Evolutionary conservation across 192 early-diverging fungal species (phyloP).

Genomic region (Rhizophagus sp.): DNA sequence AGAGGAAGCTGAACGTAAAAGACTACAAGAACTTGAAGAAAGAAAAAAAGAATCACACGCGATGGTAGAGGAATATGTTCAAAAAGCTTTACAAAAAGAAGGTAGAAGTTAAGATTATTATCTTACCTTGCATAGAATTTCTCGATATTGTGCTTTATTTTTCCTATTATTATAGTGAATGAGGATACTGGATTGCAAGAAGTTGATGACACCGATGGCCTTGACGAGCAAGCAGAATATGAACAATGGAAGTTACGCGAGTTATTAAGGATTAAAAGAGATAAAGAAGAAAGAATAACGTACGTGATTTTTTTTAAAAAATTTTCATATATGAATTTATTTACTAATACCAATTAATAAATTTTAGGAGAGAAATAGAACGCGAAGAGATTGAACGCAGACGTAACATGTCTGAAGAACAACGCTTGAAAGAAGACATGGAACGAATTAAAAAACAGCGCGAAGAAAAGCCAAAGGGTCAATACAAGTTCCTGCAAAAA

Average conservation of each 20-base stretch:
- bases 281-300: conserved; percentile 72
- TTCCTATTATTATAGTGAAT: conserved; percentile 39
- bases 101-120: conserved; percentile 45
- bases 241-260: conserved; percentile 92
- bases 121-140: conserved; percentile 9
- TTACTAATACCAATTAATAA: neutral
- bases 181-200: conserved; percentile 45
- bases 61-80: conserved; percentile 71
- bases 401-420: conserved; percentile 82
- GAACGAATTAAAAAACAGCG: conserved; percentile 57
- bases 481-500: conserved; percentile 68
- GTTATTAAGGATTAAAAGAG: conserved; percentile 83
- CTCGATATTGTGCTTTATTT: neutral
- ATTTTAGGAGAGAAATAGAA: conserved; percentile 63
- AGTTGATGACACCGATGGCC: conserved; percentile 90
- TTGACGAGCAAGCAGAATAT: conserved; percentile 87
- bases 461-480: conserved; percentile 59
- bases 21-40: conserved; percentile 53
- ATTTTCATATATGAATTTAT: neutral
- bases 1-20: conserved; percentile 59
- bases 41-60: conserved; percentile 76
- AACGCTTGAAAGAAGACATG: conserved; percentile 72
- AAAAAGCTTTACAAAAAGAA: conserved; percentile 55
- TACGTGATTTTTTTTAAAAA: conserved; percentile 38
- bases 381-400: conserved; percentile 78